phyloP scores from a whole-genome alignment of 192 early-diverging fungal species.

The Piromyces sp. region DNA sequence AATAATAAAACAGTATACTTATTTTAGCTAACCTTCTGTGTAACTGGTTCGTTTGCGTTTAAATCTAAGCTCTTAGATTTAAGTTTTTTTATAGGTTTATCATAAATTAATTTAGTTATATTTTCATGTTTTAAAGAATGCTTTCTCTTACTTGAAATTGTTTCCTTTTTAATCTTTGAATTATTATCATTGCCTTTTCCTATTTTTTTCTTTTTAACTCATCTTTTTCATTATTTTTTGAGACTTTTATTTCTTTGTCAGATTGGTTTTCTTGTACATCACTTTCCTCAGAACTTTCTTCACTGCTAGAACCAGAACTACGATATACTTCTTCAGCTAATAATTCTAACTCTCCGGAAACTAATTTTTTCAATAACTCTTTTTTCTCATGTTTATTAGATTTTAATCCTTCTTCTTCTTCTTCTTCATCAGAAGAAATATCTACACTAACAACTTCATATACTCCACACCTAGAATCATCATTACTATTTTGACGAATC shows the following conservation, averaged over 20 bases:
- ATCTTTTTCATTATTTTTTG: neutral
- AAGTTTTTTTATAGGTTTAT: neutral
- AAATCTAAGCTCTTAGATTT: neutral
- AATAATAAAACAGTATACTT: neutral
- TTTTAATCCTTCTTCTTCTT: neutral
- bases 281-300: neutral
- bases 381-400: conserved; percentile 18
- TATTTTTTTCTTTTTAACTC: neutral
- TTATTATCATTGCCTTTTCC: neutral
- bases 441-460: neutral
- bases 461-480: neutral
- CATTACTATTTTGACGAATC: neutral
- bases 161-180: neutral
- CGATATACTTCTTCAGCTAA: conserved; percentile 15
- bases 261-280: conserved; percentile 3
- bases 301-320: neutral
- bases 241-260: conserved; percentile 1
- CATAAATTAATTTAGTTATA: neutral
- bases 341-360: conserved; percentile 10
- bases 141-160: neutral
- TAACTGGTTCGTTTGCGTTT: neutral
- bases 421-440: neutral
- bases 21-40: neutral
- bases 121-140: neutral
- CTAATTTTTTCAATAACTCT: conserved; percentile 9